Percentiles rank a stretch among this genome's conserved stretches.
Conservation (phyloP, 176 grass and related monocot species). For the Oryza meridionalis region DNA sequence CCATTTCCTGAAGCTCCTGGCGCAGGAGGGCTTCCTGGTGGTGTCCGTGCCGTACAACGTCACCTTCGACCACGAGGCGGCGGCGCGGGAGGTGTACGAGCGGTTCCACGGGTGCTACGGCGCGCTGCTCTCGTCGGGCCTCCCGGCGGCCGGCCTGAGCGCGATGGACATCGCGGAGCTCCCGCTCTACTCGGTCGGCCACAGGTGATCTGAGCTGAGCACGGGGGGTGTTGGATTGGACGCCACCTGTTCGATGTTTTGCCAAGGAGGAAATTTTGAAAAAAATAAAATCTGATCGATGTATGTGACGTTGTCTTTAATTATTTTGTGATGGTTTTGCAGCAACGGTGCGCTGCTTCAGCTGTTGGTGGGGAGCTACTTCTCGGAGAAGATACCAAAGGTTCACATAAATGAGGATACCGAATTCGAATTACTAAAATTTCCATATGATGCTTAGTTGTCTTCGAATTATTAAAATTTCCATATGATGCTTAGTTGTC, state of each 20-base stretch:
- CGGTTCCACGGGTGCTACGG: constrained; percentile 85
- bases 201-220: constrained; percentile 51
- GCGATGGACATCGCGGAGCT: constrained; percentile 57
- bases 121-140: constrained; percentile 53
- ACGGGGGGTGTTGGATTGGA: background rate
- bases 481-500: background rate
- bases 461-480: background rate
- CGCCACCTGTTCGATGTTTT: constrained; percentile 39
- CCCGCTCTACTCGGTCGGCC: constrained; percentile 81
- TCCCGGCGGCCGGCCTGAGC: constrained; percentile 61
- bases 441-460: background rate
- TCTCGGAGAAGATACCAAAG: constrained; percentile 82
- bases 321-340: constrained; percentile 37
- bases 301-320: background rate
- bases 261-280: background rate
- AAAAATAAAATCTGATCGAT: background rate
- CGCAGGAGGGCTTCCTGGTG: constrained; percentile 86
- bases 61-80: constrained; percentile 90
- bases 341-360: constrained; percentile 97
- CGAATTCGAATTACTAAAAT: background rate
- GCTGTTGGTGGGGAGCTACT: constrained; percentile 90
- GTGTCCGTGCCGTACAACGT: constrained; percentile 88
- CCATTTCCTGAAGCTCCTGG: constrained; percentile 80
- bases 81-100: constrained; percentile 63
- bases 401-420: constrained; percentile 23